phyloP scores from a whole-genome alignment of 1,284 basidiomycete genomes.

The Pseudozyma hubeiensis region DNA sequence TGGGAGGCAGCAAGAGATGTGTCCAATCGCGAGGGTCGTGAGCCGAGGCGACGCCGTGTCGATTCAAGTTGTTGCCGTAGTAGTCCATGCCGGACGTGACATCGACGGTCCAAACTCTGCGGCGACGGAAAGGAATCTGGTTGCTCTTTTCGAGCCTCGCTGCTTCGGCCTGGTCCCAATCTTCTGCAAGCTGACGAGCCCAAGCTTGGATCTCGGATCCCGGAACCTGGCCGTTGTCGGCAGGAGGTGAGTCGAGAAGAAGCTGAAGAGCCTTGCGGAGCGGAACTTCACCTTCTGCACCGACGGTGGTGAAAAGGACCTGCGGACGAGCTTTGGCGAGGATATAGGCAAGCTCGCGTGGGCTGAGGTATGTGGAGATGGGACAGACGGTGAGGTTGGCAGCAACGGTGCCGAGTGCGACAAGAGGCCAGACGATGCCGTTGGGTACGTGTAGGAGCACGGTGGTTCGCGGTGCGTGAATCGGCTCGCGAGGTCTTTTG shows the following conservation, averaged over 20 bases:
- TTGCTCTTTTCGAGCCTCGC: conserved; percentile 43
- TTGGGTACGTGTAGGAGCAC: conserved; percentile 70
- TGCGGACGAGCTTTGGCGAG: conserved; percentile 67
- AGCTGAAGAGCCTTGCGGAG: conserved; percentile 54
- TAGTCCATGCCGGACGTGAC: conserved; percentile 46
- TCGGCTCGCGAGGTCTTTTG: conserved; percentile 24
- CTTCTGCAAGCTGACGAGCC: conserved; percentile 43
- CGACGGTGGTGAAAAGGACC: conserved; percentile 66
- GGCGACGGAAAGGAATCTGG: conserved; percentile 21
- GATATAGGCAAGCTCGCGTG: conserved; percentile 69
- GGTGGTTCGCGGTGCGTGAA: conserved; percentile 59
- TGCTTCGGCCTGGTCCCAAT: conserved; percentile 45
- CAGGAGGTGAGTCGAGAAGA: conserved; percentile 44
- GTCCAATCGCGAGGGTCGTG: conserved; percentile 58
- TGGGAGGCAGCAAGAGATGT: conserved; percentile 45
- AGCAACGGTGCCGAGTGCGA: conserved; percentile 66
- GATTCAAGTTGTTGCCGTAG: conserved; percentile 45
- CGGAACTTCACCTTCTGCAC: conserved; percentile 52
- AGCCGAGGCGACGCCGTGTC: conserved; percentile 36
- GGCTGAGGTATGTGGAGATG: conserved; percentile 68
- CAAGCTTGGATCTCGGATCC: conserved; percentile 34
- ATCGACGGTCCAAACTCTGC: conserved; percentile 55
- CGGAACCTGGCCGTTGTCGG: conserved; percentile 33
- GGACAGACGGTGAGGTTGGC: conserved; percentile 64
- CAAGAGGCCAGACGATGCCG: conserved; percentile 65